Evolutionary conservation across 768 basidiomycete species (phyloP), one percentile per base, ranked within the genome.

Genomic region (Ramaria sp.): DNA sequence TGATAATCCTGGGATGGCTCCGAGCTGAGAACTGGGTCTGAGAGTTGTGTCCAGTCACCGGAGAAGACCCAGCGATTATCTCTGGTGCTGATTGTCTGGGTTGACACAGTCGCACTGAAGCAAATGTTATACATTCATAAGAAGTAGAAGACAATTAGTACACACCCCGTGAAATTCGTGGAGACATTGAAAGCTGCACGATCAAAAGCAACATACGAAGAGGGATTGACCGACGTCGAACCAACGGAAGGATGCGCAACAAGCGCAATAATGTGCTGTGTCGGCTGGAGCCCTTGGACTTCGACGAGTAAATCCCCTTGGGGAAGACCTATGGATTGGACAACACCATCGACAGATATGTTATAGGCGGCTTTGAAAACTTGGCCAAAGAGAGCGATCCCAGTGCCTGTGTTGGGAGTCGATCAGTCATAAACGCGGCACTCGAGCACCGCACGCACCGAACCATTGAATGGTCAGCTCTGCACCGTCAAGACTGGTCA

Each of bases 401-500:
- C 57, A 11, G 59, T 60, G 39, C 59, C 59, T 60, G 49, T 24
- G 53, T 37, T 48, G 62, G 54, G 63, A n/a, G n/a, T n/a, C n/a
- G n/a, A n/a, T 51, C n/a, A 41, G 39, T 41, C 27, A n/a, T 30
- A 20, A 30, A 30, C 19, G 15, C 20, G 59, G 27, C 37, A 11
- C 45, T 33, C 41, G 22, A 59, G 60, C 38, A 33, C 27, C 27
- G 12, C 10, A 72, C 77, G 59, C 63, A 86, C 87, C 87, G 58
- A 71, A 78, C 83, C 83, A 90, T 47, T 64, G 65, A 49, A 89
- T 63, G 47, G 73, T 68, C 10, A 88, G 60, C 11, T 75, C 73
- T 10, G 86, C 82, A 13, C 79, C 79, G 63, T 85, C 65, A 57
- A 65, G 70, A 9, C 77, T 74, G n/a, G 87, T 88, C 57, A 79